Base-by-base conservation (phyloP, 2,329 filamentous ascomycete species). In the Arthrobotrys conoides region DNA sequence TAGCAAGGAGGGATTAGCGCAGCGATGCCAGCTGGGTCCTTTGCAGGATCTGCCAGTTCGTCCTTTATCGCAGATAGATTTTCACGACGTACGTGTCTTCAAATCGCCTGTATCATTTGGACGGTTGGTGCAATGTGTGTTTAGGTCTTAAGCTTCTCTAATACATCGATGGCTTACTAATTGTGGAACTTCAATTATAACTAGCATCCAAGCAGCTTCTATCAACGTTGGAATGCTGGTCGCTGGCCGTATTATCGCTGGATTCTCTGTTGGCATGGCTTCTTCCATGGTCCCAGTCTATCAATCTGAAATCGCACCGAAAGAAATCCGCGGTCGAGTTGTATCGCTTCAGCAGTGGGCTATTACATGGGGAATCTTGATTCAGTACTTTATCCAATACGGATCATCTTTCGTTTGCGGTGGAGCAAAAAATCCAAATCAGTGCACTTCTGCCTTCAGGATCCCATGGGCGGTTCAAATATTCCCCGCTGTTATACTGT, bases 281-380 rank as follows among this genome's bases (percentile, higher is more conserved):
- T 92, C 90, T 30, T 90, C 91, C 6, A 86, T 92, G 81, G 91
- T 92, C 0, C 90, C 90, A 0, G 88, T 92, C 20, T 93, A 92
- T 83, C 89, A 91, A 80, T 88, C 90, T 65, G 91, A 93, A 83
- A 86, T 92, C 18, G 90, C 87, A 0, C 87, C 88, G 18, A 88
- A 87, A 80, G 87, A 88, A 80, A 87, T 87, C 67, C 86, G 88
- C 66, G 90, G 90, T 6, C 86, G 89, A 10, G 87, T 91, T 1
- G 88, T 92, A 16, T 88, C 88, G 1, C 84, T 91, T 2, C 90
- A 92, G 81, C 90, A 92, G 83, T 91, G 90, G 89, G 90, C 89
- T 30, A 92, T 92, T 51, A 91, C 90, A 0, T 91, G 90, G 89
- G 90, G 90, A 59, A 91, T 92, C 68, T 82, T 91, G 16, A 90